Evolutionary conservation across 139 green algal genomes (phyloP), one percentile per base, ranked within the genome.

Genomic region (Chlorella ohadii): DNA sequence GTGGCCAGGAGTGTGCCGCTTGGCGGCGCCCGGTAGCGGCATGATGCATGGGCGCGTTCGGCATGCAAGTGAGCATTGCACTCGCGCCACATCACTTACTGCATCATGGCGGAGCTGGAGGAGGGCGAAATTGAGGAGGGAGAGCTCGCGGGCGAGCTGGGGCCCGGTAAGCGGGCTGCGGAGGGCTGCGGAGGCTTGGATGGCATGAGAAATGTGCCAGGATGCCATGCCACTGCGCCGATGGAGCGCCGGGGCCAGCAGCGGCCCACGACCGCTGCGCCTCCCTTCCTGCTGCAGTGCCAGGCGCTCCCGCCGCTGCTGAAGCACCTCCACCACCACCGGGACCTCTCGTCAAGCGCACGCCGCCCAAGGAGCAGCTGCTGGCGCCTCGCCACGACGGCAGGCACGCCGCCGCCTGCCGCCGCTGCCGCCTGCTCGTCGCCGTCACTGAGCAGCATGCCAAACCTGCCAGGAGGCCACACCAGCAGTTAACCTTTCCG

Each of bases 91-190:
- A 55, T 16, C 11, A 6, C 6, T 55, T 11, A 59, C 22, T 41
- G n/a, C n/a, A 71, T 1, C 6, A 81, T 81, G 74, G 47, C 47
- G 31, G 74, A 81, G 31, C 22, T 81, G 2, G 74, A 81, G 36
- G 74, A 81, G 55, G 74, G 74, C 34, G 74, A 81, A 55, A 75
- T 75, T 23, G 68, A 75, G 51, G 51, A 59, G 51, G 51, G 51
- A 20, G 51, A 59, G 20, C 47, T 75, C 1, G 68, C 57, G 25
- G 74, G 74, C 4, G 56, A 81, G 72, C 72, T 65, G 9, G 47
- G 36, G 13, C 17, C 44, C 41, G 47, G 72, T 73, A 31, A 66
- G 59, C 5, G 59, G 25, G 59, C 1, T 27, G 4, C 19, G 5
- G n/a, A 6, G 56, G 23, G n/a, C n/a, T n/a, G n/a, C n/a, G n/a